Conservation (phyloP, 202 grass and related monocot species). For the Carex sylvatica region DNA sequence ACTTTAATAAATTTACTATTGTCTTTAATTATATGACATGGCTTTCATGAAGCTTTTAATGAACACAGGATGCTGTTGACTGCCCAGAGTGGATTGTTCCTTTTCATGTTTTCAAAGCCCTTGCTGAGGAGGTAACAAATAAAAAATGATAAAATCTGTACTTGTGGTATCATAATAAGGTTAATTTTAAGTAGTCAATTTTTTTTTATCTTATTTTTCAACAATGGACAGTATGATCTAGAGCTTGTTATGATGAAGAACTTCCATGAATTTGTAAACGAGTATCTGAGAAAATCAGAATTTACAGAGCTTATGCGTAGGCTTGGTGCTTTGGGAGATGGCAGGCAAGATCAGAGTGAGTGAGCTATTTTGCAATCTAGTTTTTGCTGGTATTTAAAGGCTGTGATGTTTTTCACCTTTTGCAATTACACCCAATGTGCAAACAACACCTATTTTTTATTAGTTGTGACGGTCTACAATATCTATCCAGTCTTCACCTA, state of each 20-base stretch:
- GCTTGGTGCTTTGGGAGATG: slow-evolving; percentile 86
- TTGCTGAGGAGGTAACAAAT: slow-evolving; percentile 65
- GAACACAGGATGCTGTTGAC: slow-evolving; percentile 90
- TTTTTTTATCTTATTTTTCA: not conserved
- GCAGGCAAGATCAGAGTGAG: slow-evolving; percentile 61
- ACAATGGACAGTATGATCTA: slow-evolving; percentile 57
- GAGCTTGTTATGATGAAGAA: slow-evolving; percentile 88
- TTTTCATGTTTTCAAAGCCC: slow-evolving; percentile 79
- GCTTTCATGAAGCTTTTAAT: slow-evolving; percentile 21
- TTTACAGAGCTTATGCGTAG: slow-evolving; percentile 87
- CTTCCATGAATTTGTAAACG: slow-evolving; percentile 83
- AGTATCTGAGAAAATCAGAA: slow-evolving; percentile 74
- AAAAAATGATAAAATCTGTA: slow-evolving; percentile 10
- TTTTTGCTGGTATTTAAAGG: not conserved
- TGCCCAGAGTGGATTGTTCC: slow-evolving; percentile 96
- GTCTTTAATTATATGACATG: not conserved
- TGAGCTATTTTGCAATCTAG: not conserved
- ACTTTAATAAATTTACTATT: slow-evolving; percentile 1
- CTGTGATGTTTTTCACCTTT: not conserved
- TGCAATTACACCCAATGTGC: not conserved
- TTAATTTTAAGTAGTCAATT: not conserved
- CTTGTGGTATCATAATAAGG: not conserved
- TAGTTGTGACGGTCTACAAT: not conserved
- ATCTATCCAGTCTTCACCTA: not conserved
- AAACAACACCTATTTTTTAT: not conserved